Conservation (phyloP, 257 asterid genomes). For the Eustoma russellianum region DNA sequence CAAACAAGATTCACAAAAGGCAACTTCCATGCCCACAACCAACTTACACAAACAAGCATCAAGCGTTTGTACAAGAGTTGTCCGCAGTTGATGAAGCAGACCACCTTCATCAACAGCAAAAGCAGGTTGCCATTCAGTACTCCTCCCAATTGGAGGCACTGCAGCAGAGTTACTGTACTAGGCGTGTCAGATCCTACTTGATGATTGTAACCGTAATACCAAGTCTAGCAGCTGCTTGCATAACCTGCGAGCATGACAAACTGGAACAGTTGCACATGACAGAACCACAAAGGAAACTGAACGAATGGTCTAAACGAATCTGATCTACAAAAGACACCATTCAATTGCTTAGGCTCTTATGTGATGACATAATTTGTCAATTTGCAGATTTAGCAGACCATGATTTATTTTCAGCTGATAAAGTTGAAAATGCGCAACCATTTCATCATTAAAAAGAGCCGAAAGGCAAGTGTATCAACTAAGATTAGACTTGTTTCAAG, state of each 20-base stretch:
- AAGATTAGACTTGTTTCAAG: no score
- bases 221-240: constrained; percentile 69
- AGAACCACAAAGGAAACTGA: neutral
- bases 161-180: constrained; percentile 33
- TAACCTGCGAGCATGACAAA: constrained; percentile 41
- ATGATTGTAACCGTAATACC: constrained; percentile 53
- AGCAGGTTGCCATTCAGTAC: constrained; percentile 78
- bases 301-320: no score
- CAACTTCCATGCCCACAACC: constrained; percentile 11
- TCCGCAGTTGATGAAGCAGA: constrained; percentile 75
- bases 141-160: constrained; percentile 49
- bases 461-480: no score
- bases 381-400: no score
- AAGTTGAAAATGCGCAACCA: no score
- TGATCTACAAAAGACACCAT: no score
- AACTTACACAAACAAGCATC: constrained; percentile 51
- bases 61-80: constrained; percentile 61
- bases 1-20: neutral
- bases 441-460: no score
- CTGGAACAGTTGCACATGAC: neutral
- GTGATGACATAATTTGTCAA: no score
- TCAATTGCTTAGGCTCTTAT: no score
- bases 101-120: constrained; percentile 83
- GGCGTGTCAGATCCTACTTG: constrained; percentile 73
- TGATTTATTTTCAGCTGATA: no score